Evolutionary conservation across 441 rosid species (phyloP).

Genomic region (Erysimum cheiri): DNA sequence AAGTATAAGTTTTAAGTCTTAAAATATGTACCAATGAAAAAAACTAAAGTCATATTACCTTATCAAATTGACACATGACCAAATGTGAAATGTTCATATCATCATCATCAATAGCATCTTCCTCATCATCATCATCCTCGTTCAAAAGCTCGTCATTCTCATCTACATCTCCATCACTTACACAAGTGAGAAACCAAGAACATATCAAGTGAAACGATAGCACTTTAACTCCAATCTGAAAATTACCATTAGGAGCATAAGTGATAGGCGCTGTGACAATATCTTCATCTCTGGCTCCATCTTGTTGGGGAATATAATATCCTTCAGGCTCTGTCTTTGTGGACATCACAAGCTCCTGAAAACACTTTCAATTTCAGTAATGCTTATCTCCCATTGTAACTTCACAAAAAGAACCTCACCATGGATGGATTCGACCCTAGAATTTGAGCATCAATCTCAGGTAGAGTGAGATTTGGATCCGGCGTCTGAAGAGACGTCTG

Average conservation of each 20-base stretch:
- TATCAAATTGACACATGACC: slow-evolving; percentile 32
- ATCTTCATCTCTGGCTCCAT: slow-evolving; percentile 18
- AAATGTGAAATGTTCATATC: neutral
- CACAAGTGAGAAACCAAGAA: neutral
- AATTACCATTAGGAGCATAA: slow-evolving; percentile 18
- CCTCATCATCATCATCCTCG: slow-evolving; percentile 31
- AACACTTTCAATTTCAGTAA: neutral
- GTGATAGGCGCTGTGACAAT: neutral
- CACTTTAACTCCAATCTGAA: neutral
- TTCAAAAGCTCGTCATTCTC: slow-evolving; percentile 29
- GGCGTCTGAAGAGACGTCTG: slow-evolving; percentile 12
- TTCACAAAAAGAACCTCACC: slow-evolving; percentile 16
- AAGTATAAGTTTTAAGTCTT: neutral
- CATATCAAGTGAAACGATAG: neutral
- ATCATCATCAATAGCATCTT: slow-evolving; percentile 17
- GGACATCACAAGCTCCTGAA: slow-evolving; percentile 10
- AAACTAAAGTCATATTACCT: neutral
- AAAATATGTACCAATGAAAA: neutral
- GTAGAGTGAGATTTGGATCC: neutral
- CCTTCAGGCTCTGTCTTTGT: slow-evolving; percentile 9
- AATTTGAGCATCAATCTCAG: neutral
- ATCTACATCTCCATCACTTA: neutral
- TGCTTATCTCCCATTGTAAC: neutral
- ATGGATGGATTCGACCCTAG: neutral
- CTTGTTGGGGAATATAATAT: slow-evolving; percentile 26